Evolutionary conservation across 129 eudicot genomes (phyloP), one percentile per base, ranked within the genome.

Genomic region (Artemisia argyi): DNA sequence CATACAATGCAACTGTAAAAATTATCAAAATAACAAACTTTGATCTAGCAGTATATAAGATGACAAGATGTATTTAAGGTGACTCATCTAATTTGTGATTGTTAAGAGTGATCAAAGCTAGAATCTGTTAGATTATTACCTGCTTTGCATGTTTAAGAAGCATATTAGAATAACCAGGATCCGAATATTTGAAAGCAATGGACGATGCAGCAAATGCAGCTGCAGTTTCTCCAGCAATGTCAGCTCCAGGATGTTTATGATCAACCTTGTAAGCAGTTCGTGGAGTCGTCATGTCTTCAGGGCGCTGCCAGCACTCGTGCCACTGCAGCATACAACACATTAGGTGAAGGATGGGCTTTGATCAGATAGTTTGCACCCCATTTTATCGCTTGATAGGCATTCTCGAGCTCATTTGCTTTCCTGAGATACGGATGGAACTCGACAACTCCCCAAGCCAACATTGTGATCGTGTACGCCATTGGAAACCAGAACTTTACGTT

Each of bases 301-400:
- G 56, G n/a, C 56, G 56, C 56, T 51, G 56, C 56, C 56, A 51
- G 56, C 56, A 51, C 15, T 12, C 56, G 16, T 51, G 56, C 56
- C 4, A 51, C 56, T 51, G 4, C 56, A 51, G 17, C 56, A 3
- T 51, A 51, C 56, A 51, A 3, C 15, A 51, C 56, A 51, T 51
- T 51, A 51, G 56, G n/a, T 5, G 56, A 51, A 51, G 16, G 5
- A 51, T 51, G 56, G 56, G 56, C 15, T 51, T 51, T 51, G 16
- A 51, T 51, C 12, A 51, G 17, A 9, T 51, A 51, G 56, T 51
- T 15, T 51, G 56, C 16, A 11, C 56, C 56, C 56, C 56, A 51
- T 15, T 51, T 51, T 51, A 51, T 51, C 5, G 56, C 56, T 51
- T 51, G 56, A 15, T 51, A 51, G 56, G 56, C 56, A 4, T 51